Evolutionary conservation across 2,329 filamentous ascomycete genomes (phyloP).

Genomic region (Epicoccum nigrum): DNA sequence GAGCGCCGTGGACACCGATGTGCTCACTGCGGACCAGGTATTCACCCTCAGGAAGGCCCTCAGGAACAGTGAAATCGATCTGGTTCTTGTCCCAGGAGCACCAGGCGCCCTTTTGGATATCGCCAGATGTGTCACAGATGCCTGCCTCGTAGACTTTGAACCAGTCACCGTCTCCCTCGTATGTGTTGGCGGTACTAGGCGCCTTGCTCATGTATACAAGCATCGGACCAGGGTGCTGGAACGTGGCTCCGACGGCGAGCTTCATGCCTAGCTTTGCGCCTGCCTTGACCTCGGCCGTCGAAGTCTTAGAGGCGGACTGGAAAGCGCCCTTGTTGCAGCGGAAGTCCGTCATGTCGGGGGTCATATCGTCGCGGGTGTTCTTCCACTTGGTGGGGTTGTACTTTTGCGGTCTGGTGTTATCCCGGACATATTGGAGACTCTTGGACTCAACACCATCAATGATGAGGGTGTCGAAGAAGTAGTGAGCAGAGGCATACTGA

Average conservation of each 20-base stretch:
- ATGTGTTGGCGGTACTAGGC: conserved; percentile 21
- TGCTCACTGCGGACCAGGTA: conserved; percentile 54
- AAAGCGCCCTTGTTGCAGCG: conserved; percentile 26
- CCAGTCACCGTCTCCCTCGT: conserved; percentile 35
- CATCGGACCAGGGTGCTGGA: conserved; percentile 21
- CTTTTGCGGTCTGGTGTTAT: conserved; percentile 28
- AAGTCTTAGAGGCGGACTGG: conserved; percentile 16
- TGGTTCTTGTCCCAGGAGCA: conserved; percentile 28
- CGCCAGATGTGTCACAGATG: conserved; percentile 16
- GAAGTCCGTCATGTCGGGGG: conserved; percentile 29
- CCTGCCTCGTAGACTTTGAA: conserved; percentile 35
- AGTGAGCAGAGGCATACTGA: conserved; percentile 30
- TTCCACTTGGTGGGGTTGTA: conserved; percentile 36
- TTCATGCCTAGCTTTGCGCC: conserved; percentile 25
- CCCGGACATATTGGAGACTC: conserved; percentile 31
- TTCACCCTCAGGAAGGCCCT: conserved; percentile 37
- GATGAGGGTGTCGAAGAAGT: conserved; percentile 32
- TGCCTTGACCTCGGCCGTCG: conserved; percentile 22
- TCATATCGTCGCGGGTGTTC: conserved; percentile 29
- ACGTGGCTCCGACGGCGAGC: conserved; percentile 24
- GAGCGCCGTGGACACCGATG: conserved; percentile 50
- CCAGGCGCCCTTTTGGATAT: conserved; percentile 21
- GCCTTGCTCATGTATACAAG: conserved; percentile 37
- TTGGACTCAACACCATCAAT: conserved; percentile 25
- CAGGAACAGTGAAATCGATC: conserved; percentile 44